phyloP scores from a whole-genome alignment of 2,329 filamentous ascomycete species.

The Cercospora brassicicola region DNA sequence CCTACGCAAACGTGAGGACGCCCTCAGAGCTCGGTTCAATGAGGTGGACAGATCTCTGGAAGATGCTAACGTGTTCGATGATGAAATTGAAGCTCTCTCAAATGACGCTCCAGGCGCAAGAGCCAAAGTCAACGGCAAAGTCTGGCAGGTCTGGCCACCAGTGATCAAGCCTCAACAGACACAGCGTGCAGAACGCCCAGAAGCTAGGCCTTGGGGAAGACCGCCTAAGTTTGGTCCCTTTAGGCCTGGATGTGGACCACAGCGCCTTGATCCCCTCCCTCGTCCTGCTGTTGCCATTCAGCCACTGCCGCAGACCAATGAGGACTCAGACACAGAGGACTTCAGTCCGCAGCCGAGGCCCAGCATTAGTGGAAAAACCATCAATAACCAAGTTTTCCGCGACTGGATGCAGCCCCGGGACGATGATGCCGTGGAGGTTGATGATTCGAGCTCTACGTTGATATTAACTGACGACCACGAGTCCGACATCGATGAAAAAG shows the following conservation, averaged over 20 bases:
- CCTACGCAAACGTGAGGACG: background rate
- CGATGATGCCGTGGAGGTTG: background rate
- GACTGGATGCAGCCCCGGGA: background rate
- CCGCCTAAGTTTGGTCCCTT: background rate
- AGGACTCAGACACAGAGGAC: background rate
- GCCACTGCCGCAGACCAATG: background rate
- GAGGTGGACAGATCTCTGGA: constrained; percentile 7
- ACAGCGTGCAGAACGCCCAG: background rate
- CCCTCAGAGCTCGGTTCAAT: constrained; percentile 13
- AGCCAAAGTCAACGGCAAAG: constrained; percentile 13
- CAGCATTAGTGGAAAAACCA: constrained; percentile 24
- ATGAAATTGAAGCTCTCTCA: constrained; percentile 10
- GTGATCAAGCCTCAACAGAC: background rate
- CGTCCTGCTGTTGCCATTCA: background rate
- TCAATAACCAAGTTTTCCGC: constrained; percentile 1
- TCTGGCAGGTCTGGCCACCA: constrained; percentile 7
- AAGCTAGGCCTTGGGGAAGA: background rate
- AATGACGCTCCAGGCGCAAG: constrained; percentile 10
- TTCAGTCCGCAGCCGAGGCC: background rate
- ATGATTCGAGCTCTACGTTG: background rate
- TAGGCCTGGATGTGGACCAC: background rate
- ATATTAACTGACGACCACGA: background rate
- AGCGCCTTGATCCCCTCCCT: background rate
- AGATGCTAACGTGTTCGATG: background rate
- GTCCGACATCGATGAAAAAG: background rate